Evolutionary conservation across 1,284 basidiomycete genomes (phyloP), one percentile per base, ranked within the genome.

Genomic region (Austroboletus novae-zelandiae): DNA sequence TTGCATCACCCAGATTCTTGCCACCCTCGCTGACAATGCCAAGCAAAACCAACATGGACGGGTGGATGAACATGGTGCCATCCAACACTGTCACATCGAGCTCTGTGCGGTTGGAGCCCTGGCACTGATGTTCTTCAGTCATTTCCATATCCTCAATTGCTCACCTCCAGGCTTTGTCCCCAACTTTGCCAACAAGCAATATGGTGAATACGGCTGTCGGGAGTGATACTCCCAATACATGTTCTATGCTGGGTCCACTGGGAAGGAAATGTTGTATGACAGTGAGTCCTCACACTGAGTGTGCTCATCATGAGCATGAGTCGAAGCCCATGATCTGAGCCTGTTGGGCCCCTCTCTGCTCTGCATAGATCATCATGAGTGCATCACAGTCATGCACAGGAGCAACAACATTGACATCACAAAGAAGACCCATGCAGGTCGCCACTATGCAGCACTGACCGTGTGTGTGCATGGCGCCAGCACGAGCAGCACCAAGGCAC

Each of bases 1-100:
- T n/a, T n/a, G n/a, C n/a, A n/a, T n/a, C n/a, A n/a, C 15, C 5
- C 31, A 66, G 65, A 60, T 60, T 0, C 54, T 66, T 10, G 49
- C 50, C 5, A 48, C 59, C 8, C 44, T 62, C 1, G 55, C 61
- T 1, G 53, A 69, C 47, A 56, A 61, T 37, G 61, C 60, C 15
- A 69, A 69, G 48, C 53, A 56, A 35, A 68, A 67, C 43, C 56
- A 59, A 25, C 48, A 45, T 23, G 62, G 66, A 2, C 54, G 57
- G 0, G 43, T 66, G 32, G 61, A 67, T 25, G 62, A 67, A 48
- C 55, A 62, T 45, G 63, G 54, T 13, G 53, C 51, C 10, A 40
- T 65, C 29, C 43, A 56, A 5, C 63, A 67, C 43, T 45, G 45
- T 4, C 29, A 50, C n/a, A 51, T 58, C 4, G 60, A 59, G 40